Evolutionary conservation across 345 rosid genomes (phyloP), one percentile per base, ranked within the genome.

Genomic region (Kernera saxatilis): DNA sequence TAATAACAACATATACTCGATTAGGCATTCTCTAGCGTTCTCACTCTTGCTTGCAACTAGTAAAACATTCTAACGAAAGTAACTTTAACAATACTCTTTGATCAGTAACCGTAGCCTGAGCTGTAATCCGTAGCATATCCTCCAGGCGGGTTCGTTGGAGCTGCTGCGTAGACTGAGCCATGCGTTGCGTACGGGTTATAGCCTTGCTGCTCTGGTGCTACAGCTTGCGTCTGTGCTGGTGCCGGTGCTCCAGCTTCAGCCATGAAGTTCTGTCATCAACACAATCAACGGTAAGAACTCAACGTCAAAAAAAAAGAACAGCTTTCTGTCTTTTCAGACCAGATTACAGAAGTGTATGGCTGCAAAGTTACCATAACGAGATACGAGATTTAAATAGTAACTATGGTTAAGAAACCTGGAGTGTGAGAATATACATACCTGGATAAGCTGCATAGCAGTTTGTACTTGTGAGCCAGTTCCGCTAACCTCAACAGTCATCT

Each of bases 401-500:
- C 13, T 32, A n/a, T 26, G 30, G 50, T 26, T 36, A 13, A 36
- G 37, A 39, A 41, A 37, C 19, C 26, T 19, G 19, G 30, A 21
- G 51, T n/a, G 73, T 30, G 57, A 39, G 12, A 18, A 18, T 53
- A 39, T 9, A 33, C 1, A 69, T 83, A 78, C 99, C 97, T 88
- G 94, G 78, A 95, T 87, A 49, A 92, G 82, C 77, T 95, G 99
- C 88, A 88, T 89, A 60, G 99, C 98, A n/a, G 91, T 84, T 84
- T 95, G 99, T 53, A 88, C 99, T 82, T 92, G 92, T 13, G 90
- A 86, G 69, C 92, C 94, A 77, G 94, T 82, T 75, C 98, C 99
- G 70, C 99, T 95, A 69, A 95, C 91, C 78, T 95, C 99, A 29
- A 95, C 97, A 0, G 98, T 95, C 99, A 95, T 95, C 78, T 92